These are phyloP conservation scores for Hippophae rhamnoides DNA, from an alignment of 306 rosid species.

Conservation along the genomic window DNA sequence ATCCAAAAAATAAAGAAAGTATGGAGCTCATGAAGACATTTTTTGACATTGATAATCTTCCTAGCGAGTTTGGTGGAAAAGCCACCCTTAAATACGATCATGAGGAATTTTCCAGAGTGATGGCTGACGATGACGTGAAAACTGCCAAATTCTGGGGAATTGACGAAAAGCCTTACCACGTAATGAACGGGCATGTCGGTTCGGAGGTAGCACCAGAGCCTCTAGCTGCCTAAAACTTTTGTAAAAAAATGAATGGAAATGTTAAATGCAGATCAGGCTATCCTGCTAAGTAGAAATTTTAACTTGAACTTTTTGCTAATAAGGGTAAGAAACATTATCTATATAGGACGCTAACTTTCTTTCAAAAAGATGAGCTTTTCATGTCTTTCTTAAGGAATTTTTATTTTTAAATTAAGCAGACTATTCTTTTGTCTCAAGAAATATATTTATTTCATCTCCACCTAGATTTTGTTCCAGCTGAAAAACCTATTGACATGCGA, in stretches of 20 bases:
- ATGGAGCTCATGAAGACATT: slow-evolving; percentile 71
- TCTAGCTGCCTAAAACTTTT: not conserved
- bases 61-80: slow-evolving; percentile 72
- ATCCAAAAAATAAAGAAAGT: slow-evolving; percentile 63
- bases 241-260: not conserved
- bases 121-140: slow-evolving; percentile 65
- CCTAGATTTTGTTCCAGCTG: too few species aligned
- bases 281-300: not conserved
- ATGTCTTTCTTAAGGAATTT: too few species aligned
- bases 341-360: too few species aligned
- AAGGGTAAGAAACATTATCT: too few species aligned
- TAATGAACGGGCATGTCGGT: slow-evolving; percentile 28
- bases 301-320: not conserved
- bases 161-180: slow-evolving; percentile 33
- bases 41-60: slow-evolving; percentile 74
- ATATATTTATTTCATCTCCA: too few species aligned
- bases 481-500: too few species aligned
- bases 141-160: slow-evolving; percentile 81
- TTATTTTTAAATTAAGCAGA: too few species aligned
- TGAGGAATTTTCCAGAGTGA: slow-evolving; percentile 65
- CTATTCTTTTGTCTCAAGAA: too few species aligned
- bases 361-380: too few species aligned
- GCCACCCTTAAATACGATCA: slow-evolving; percentile 71
- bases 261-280: not conserved
- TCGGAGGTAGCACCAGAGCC: slow-evolving; percentile 46